A percentile compares a stretch with the other conserved stretches of the same genome.
Conservation (phyloP, 345 rosid genomes). For the Arabis hirsuta region DNA sequence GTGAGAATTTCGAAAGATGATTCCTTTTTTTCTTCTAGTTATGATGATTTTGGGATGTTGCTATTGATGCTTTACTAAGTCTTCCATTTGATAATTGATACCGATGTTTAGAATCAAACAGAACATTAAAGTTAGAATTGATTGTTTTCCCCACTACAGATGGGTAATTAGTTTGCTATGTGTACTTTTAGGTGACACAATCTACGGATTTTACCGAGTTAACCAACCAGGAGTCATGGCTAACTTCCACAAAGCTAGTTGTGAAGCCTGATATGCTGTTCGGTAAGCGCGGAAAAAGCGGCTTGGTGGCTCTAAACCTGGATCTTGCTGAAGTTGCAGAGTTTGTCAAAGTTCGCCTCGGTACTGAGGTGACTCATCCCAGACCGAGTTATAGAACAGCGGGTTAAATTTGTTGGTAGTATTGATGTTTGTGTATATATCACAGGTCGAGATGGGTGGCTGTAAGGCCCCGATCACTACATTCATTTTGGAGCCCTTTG, state of each 20-base stretch:
- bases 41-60: not conserved
- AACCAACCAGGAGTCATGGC: constrained; percentile 81
- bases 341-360: constrained; percentile 88
- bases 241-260: constrained; percentile 82
- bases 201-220: constrained; percentile 80
- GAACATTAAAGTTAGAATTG: not conserved
- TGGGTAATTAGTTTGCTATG: constrained; percentile 3
- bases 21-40: no score
- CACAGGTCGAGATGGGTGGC: constrained; percentile 89
- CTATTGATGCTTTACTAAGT: no score
- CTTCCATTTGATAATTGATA: no score
- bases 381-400: not conserved
- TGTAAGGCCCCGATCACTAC: constrained; percentile 93
- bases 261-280: constrained; percentile 99
- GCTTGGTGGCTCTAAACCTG: constrained; percentile 86
- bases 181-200: constrained; percentile 66
- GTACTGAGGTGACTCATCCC: constrained; percentile 64
- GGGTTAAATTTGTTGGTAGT: not conserved
- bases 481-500: constrained; percentile 92
- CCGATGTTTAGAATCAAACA: not conserved
- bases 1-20: constrained; percentile 9
- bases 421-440: constrained; percentile 13
- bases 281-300: constrained; percentile 96
- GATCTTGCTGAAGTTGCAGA: constrained; percentile 98
- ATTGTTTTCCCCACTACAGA: not conserved